These are phyloP conservation scores for Pogostemon cablin DNA, from an alignment of 257 asterid species.

Conservation along the genomic window DNA sequence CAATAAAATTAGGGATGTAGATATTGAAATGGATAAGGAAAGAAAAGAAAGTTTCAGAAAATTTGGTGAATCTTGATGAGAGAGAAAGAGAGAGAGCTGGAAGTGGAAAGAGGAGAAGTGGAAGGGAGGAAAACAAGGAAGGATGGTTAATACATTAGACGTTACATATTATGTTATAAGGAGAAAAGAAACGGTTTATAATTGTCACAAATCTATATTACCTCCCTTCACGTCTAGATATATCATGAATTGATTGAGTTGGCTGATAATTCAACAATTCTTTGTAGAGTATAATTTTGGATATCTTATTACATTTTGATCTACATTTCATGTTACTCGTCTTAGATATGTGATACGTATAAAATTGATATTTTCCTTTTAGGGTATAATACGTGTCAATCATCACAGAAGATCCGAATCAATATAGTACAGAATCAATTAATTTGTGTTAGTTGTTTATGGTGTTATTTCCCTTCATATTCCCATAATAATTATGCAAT, in stretches of 20 bases:
- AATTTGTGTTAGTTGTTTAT: background rate
- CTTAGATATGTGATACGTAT: no score
- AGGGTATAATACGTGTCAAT: no score
- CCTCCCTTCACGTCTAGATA: conserved; percentile 43
- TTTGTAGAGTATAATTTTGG: no score
- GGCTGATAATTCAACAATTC: background rate
- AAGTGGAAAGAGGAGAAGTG: conserved; percentile 49
- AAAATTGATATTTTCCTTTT: no score
- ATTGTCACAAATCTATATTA: conserved; percentile 31
- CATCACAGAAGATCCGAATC: no score
- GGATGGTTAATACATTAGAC: conserved; percentile 3
- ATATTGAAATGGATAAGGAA: background rate
- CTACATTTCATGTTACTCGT: no score
- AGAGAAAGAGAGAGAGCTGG: conserved; percentile 39
- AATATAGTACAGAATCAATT: no score
- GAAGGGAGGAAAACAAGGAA: conserved; percentile 73
- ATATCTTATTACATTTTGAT: no score
- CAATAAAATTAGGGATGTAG: conserved; percentile 16
- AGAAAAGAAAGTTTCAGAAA: conserved; percentile 20
- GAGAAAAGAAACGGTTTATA: conserved; percentile 42
- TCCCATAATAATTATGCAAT: background rate
- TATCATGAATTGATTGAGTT: conserved; percentile 24
- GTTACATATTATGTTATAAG: conserved; percentile 31
- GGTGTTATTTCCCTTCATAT: background rate
- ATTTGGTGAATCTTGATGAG: conserved; percentile 38